Evolutionary conservation across 345 rosid species (phyloP).

Genomic region (Populus deltoides): DNA sequence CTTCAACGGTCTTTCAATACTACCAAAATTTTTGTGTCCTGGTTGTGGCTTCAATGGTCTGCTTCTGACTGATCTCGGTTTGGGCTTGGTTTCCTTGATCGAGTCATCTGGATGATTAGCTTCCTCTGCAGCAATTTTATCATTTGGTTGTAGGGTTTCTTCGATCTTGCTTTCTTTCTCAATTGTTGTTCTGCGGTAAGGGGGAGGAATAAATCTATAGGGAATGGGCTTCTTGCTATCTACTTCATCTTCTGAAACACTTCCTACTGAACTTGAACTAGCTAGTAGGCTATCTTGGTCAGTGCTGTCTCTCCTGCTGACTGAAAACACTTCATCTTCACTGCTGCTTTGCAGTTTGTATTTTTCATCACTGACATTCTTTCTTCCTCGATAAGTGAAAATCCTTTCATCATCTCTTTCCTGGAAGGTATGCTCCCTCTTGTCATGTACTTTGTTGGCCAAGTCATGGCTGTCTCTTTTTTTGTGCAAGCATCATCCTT

Average conservation of each 20-base stretch:
- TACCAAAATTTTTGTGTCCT: constrained; percentile 13
- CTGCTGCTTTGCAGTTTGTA: constrained; percentile 31
- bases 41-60: constrained; percentile 36
- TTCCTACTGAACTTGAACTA: constrained; percentile 48
- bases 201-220: constrained; percentile 48
- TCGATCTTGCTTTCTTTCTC: constrained; percentile 29
- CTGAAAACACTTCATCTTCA: constrained; percentile 40
- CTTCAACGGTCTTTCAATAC: constrained; percentile 16
- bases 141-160: constrained; percentile 21
- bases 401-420: constrained; percentile 24
- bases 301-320: constrained; percentile 19
- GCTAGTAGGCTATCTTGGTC: constrained; percentile 24
- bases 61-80: constrained; percentile 66
- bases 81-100: constrained; percentile 34
- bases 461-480: constrained; percentile 10
- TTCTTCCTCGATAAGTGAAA: constrained; percentile 16
- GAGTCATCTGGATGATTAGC: constrained; percentile 19
- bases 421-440: constrained; percentile 7
- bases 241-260: constrained; percentile 41
- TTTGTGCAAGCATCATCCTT: constrained; percentile 13
- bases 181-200: constrained; percentile 38
- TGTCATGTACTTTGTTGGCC: neutral
- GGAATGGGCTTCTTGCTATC: constrained; percentile 32
- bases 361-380: constrained; percentile 17
- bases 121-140: constrained; percentile 12